A percentile compares a stretch with the other conserved stretches of the same genome.
phyloP scores from a whole-genome alignment of 305 asterid species.

The Fraxinus dipetala region DNA sequence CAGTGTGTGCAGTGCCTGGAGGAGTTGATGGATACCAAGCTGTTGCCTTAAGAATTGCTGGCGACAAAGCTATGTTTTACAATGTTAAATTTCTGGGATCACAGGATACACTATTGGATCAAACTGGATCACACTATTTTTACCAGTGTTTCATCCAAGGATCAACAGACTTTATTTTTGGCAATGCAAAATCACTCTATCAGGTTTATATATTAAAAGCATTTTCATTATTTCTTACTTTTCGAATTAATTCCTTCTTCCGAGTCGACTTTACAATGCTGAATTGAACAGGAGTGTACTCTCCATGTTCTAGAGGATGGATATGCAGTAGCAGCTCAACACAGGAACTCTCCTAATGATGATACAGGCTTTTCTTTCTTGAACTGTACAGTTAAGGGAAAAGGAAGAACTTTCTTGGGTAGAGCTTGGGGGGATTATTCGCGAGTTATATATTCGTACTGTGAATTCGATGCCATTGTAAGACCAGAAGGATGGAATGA shows the following conservation, averaged over 20 bases:
- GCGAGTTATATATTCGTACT: constrained; percentile 42
- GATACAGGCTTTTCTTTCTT: constrained; percentile 78
- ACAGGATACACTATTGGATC: constrained; percentile 77
- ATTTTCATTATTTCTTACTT: neutral
- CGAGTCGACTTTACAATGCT: neutral
- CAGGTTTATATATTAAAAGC: constrained; percentile 34
- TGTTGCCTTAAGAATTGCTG: constrained; percentile 60
- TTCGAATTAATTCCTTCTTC: neutral
- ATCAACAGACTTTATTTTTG: constrained; percentile 71
- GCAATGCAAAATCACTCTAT: constrained; percentile 66
- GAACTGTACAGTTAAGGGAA: constrained; percentile 49
- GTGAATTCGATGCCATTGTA: constrained; percentile 38
- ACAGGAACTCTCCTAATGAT: constrained; percentile 38
- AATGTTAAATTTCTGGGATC: constrained; percentile 63
- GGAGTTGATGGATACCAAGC: constrained; percentile 60
- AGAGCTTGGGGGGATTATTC: constrained; percentile 86
- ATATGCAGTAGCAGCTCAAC: constrained; percentile 70
- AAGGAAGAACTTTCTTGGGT: constrained; percentile 50
- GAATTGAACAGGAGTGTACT: constrained; percentile 43
- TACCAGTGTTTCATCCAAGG: constrained; percentile 68
- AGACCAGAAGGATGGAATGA: constrained; percentile 70
- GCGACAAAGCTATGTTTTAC: constrained; percentile 65
- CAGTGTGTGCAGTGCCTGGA: constrained; percentile 28
- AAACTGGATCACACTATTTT: constrained; percentile 58
- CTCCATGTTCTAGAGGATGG: constrained; percentile 44